phyloP scores from a whole-genome alignment of 768 basidiomycete species.

The Lactarius indigo region DNA sequence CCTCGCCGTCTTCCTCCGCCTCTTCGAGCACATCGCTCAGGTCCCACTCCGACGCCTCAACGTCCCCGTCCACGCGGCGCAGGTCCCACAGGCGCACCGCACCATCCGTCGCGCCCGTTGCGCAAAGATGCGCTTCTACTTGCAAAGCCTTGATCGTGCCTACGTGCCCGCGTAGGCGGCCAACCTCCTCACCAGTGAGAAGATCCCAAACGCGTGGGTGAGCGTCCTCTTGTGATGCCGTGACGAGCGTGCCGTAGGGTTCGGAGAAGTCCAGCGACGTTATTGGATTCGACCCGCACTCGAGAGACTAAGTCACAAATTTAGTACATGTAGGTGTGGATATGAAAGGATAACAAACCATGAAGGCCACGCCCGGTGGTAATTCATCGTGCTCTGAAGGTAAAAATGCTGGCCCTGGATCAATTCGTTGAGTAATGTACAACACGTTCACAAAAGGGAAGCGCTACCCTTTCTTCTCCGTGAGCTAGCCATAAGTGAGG shows the following conservation, averaged over 20 bases:
- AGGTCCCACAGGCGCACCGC: conserved; percentile 90
- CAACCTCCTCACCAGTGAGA: conserved; percentile 82
- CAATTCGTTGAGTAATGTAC: conserved; percentile 6
- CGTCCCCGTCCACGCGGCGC: conserved; percentile 71
- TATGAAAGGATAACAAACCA: conserved; percentile 51
- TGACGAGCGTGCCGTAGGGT: conserved; percentile 92
- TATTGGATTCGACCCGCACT: conserved; percentile 76
- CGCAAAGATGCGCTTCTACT: conserved; percentile 85
- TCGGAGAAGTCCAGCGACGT: conserved; percentile 93
- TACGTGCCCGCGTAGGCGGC: conserved; percentile 76
- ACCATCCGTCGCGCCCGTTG: conserved; percentile 89
- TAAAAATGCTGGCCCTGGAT: conserved; percentile 83
- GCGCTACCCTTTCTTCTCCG: conserved; percentile 62
- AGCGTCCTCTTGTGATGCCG: conserved; percentile 79
- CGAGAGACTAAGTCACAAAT: conserved; percentile 61
- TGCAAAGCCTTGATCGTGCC: conserved; percentile 86
- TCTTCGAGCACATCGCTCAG: conserved; percentile 66
- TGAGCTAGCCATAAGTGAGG: conserved; percentile 51
- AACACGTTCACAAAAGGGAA: background rate
- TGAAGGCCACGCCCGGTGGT: conserved; percentile 92
- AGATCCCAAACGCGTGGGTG: conserved; percentile 95
- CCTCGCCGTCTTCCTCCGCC: conserved; percentile 44
- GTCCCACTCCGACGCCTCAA: conserved; percentile 50
- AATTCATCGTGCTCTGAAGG: conserved; percentile 97
- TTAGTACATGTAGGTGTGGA: conserved; percentile 12